A percentile compares a stretch with the other conserved stretches of the same genome.
phyloP scores from a whole-genome alignment of 768 basidiomycete species.

The Boletellus emodensis region DNA sequence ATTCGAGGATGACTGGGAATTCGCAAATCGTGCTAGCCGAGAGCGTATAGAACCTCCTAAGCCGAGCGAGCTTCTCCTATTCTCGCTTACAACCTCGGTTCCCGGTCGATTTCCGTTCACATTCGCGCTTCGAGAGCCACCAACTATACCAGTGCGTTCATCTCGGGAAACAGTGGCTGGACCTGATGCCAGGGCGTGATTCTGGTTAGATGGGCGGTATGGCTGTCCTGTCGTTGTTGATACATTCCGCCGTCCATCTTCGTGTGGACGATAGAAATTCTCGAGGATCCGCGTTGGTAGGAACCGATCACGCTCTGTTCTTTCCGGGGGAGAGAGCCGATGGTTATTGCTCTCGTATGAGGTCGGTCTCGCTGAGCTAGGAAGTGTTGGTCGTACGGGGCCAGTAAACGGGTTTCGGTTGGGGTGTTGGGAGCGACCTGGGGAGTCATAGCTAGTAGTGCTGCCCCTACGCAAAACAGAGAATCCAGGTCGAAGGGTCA shows the following conservation, averaged over 20 bases:
- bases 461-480: constrained; percentile 16
- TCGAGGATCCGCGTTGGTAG: constrained; percentile 20
- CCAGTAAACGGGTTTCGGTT: constrained; percentile 11
- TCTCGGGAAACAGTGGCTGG: constrained; percentile 1
- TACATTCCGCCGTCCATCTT: constrained; percentile 22
- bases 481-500: constrained; percentile 12
- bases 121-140: constrained; percentile 6
- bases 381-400: constrained; percentile 5
- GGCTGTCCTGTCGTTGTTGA: constrained; percentile 6
- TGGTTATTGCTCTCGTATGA: constrained; percentile 15
- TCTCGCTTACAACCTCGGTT: constrained; percentile 9
- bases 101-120: constrained; percentile 11
- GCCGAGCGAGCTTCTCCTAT: constrained; percentile 16
- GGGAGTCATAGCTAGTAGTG: not conserved
- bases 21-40: constrained; percentile 23
- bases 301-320: constrained; percentile 25
- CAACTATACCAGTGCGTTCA: constrained; percentile 7
- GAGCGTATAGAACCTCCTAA: constrained; percentile 27
- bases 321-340: constrained; percentile 9
- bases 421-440: constrained; percentile 7
- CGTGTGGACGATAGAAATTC: constrained; percentile 19
- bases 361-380: constrained; percentile 8
- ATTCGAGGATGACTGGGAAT: constrained; percentile 14
- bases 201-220: constrained; percentile 9
- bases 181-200: not conserved